A percentile compares a stretch with the other conserved stretches of the same genome.
phyloP scores from a whole-genome alignment of 192 early-diverging fungal species.

The Diversispora eburnea region DNA sequence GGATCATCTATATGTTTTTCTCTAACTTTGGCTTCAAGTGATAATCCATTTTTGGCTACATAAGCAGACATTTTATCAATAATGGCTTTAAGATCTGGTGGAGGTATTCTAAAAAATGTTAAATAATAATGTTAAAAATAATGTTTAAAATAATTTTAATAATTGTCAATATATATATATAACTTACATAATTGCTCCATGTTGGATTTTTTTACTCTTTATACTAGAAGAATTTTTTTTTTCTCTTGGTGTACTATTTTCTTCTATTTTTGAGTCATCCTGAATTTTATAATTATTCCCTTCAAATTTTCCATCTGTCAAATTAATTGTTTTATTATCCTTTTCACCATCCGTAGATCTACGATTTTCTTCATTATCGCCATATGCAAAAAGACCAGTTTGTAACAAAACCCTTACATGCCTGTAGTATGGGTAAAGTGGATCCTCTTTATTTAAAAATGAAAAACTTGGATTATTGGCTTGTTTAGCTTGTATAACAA shows the following conservation, averaged over 20 bases:
- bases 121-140: background rate
- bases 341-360: slow-evolving; percentile 26
- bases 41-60: slow-evolving; percentile 41
- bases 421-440: slow-evolving; percentile 68
- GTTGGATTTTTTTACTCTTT: background rate
- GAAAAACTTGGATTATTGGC: slow-evolving; percentile 66
- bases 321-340: background rate
- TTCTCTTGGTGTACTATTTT: no score
- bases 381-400: slow-evolving; percentile 57
- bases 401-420: slow-evolving; percentile 61
- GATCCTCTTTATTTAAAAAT: slow-evolving; percentile 58
- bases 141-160: background rate
- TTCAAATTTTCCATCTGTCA: background rate
- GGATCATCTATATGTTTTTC: slow-evolving; percentile 42
- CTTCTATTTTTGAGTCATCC: no score
- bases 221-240: no score
- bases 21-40: slow-evolving; percentile 43
- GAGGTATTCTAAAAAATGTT: slow-evolving; percentile 14
- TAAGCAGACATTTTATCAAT: slow-evolving; percentile 44
- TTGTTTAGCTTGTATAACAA: slow-evolving; percentile 71
- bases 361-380: slow-evolving; percentile 30
- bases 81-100: slow-evolving; percentile 30
- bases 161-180: slow-evolving; percentile 1
- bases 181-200: background rate
- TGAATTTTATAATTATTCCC: background rate